Evolutionary conservation across 2,329 filamentous ascomycete species (phyloP).

Genomic region (Trichophyton simii): DNA sequence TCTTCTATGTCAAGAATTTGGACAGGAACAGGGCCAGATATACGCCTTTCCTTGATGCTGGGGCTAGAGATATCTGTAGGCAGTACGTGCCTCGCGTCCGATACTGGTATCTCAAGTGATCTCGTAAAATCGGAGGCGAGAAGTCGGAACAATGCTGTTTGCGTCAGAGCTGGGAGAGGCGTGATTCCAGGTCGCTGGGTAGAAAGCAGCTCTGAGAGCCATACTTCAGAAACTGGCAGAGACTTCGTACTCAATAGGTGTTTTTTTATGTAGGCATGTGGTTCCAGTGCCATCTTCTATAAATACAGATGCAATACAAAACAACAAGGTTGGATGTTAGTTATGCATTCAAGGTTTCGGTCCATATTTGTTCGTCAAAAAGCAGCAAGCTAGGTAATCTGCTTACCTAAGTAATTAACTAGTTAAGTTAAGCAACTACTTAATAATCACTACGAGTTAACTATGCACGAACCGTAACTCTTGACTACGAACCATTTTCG

Average conservation of each 20-base stretch:
- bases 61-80: constrained; percentile 47
- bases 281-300: constrained; percentile 10
- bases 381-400: too few relatives aligned
- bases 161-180: constrained; percentile 58
- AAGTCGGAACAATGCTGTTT: constrained; percentile 69
- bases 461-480: too few relatives aligned
- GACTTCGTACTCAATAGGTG: constrained; percentile 46
- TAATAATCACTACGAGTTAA: too few relatives aligned
- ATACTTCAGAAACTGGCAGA: constrained; percentile 45
- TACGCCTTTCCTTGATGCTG: constrained; percentile 41
- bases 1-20: constrained; percentile 84
- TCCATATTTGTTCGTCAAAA: too few relatives aligned
- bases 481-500: too few relatives aligned
- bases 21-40: constrained; percentile 54
- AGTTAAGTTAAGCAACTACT: too few relatives aligned
- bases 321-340: too few relatives aligned
- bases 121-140: constrained; percentile 63
- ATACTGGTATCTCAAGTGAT: constrained; percentile 33
- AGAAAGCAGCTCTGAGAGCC: constrained; percentile 53
- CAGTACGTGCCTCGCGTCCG: constrained; percentile 36
- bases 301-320: too few relatives aligned
- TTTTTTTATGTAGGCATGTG: constrained; percentile 26
- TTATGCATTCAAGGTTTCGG: too few relatives aligned
- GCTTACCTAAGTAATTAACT: too few relatives aligned
- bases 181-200: constrained; percentile 40